These are phyloP conservation scores for Rhizophora mangle DNA, from an alignment of 345 rosid genomes.

Conservation along the genomic window DNA sequence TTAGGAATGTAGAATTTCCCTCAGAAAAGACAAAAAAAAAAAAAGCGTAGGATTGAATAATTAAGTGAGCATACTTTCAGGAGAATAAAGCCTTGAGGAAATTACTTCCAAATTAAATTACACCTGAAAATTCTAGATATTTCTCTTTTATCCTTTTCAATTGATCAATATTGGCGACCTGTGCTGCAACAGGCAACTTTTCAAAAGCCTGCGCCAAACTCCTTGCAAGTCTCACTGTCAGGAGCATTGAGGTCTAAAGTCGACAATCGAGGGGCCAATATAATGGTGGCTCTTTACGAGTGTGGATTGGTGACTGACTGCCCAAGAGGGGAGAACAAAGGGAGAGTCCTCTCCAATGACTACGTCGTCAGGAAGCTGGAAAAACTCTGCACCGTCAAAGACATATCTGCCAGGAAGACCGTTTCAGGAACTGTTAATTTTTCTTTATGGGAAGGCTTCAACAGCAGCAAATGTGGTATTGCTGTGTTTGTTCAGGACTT, in stretches of 20 bases:
- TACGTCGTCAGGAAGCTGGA: slow-evolving; percentile 72
- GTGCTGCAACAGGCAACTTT: slow-evolving; percentile 52
- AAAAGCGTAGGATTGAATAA: no score
- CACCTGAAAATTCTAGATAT: neutral
- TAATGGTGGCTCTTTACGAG: slow-evolving; percentile 83
- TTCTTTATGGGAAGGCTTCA: slow-evolving; percentile 73
- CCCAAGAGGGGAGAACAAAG: slow-evolving; percentile 67
- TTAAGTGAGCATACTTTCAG: no score
- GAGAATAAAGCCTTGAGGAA: no score
- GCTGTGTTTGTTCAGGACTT: slow-evolving; percentile 63
- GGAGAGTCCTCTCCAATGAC: slow-evolving; percentile 69
- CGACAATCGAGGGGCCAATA: slow-evolving; percentile 49
- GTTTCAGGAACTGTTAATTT: slow-evolving; percentile 66
- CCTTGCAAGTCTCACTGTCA: slow-evolving; percentile 51
- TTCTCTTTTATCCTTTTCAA: neutral
- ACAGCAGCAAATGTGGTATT: slow-evolving; percentile 57
- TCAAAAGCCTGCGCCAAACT: slow-evolving; percentile 55
- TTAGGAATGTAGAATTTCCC: no score
- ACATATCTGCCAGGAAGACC: slow-evolving; percentile 51
- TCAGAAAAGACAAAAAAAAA: no score
- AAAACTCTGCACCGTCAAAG: slow-evolving; percentile 65
- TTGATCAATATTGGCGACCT: neutral
- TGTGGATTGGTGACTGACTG: slow-evolving; percentile 67
- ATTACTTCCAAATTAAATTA: no score
- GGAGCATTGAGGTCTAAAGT: slow-evolving; percentile 56